These are phyloP conservation scores for Mycena sanguinolenta DNA, from an alignment of 768 basidiomycete species.

Conservation along the genomic window DNA sequence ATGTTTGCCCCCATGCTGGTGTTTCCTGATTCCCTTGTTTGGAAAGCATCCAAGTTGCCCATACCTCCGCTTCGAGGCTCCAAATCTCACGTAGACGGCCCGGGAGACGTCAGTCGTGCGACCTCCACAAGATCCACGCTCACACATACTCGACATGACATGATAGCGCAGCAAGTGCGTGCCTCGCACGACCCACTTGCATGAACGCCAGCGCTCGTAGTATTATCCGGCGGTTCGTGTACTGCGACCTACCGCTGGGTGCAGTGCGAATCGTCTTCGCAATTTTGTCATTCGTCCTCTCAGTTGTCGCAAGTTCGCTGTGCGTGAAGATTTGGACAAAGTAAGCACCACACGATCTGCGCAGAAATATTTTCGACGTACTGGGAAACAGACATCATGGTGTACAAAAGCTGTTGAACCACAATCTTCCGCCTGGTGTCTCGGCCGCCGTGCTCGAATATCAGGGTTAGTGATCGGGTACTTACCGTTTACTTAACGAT, in stretches of 20 bases:
- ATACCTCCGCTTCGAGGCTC: neutral
- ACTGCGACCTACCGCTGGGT: constrained; percentile 35
- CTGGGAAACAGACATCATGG: constrained; percentile 23
- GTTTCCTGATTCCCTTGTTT: no score
- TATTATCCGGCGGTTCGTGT: constrained; percentile 33
- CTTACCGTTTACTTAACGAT: neutral
- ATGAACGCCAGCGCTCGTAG: constrained; percentile 16
- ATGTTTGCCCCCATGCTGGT: no score
- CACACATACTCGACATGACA: neutral
- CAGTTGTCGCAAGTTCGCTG: constrained; percentile 25
- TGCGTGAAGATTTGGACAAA: constrained; percentile 39
- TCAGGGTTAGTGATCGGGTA: constrained; percentile 16
- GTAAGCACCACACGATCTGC: constrained; percentile 27
- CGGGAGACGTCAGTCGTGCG: neutral
- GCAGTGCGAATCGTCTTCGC: constrained; percentile 23
- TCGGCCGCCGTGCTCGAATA: constrained; percentile 36
- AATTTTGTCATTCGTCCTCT: constrained; percentile 25
- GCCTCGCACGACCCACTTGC: constrained; percentile 8
- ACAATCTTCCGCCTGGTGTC: constrained; percentile 28
- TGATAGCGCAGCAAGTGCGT: no score
- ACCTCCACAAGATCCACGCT: constrained; percentile 2
- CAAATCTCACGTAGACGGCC: neutral
- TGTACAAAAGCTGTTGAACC: constrained; percentile 27
- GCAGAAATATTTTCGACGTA: neutral
- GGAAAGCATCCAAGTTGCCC: no score